These are phyloP conservation scores for Pleoardoris graminearum DNA, from an alignment of 2,329 filamentous ascomycete genomes.

Conservation along the genomic window DNA sequence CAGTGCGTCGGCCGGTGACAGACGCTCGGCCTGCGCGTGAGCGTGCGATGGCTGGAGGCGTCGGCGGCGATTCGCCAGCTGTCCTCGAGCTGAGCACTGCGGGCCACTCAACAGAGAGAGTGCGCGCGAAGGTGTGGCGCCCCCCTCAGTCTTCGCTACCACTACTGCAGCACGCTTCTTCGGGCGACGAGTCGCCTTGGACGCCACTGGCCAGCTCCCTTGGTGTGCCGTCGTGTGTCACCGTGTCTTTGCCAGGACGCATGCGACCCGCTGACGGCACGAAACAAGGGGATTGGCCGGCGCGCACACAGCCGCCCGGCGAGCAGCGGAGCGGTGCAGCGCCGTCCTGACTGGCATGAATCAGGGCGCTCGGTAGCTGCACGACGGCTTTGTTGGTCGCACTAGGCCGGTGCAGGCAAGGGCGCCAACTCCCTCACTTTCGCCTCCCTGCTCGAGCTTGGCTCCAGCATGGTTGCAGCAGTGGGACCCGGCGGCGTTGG, in stretches of 20 bases:
- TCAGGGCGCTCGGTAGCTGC: constrained; percentile 22
- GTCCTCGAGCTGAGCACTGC: background rate
- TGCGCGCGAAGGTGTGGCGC: background rate
- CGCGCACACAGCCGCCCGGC: constrained; percentile 1
- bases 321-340: background rate
- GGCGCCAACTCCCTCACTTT: constrained; percentile 20
- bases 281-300: constrained; percentile 21
- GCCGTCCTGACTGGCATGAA: constrained; percentile 25
- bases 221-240: constrained; percentile 21
- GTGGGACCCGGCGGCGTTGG: constrained; percentile 22
- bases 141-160: background rate
- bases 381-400: constrained; percentile 22
- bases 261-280: constrained; percentile 21
- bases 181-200: background rate
- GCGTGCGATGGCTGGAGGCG: background rate
- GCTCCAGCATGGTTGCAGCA: constrained; percentile 26
- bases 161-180: background rate
- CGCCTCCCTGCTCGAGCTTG: constrained; percentile 28
- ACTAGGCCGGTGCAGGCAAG: constrained; percentile 10
- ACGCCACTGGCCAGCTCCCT: background rate
- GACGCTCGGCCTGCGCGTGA: constrained; percentile 3
- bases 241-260: constrained; percentile 16
- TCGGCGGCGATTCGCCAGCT: background rate
- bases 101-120: background rate
- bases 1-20: constrained; percentile 13